phyloP scores from a whole-genome alignment of 306 rosid genomes.

The Abrus pulchellus region DNA sequence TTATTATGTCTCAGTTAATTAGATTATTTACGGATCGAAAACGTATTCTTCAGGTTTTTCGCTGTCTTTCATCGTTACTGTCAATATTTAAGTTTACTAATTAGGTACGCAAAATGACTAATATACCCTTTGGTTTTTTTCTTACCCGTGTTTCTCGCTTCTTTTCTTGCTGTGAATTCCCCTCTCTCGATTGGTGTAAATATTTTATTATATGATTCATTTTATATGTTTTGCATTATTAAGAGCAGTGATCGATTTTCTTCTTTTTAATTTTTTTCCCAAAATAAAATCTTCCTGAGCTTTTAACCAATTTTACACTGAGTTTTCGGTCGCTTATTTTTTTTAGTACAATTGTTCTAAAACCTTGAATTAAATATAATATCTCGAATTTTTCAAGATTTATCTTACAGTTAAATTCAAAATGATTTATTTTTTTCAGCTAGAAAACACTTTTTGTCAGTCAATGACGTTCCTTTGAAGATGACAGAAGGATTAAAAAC shows the following conservation, averaged over 20 bases:
- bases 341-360: background rate
- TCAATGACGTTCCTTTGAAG: background rate
- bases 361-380: background rate
- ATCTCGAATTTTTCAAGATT: too few relatives aligned
- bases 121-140: conserved; percentile 47
- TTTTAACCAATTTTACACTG: background rate
- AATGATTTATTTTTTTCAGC: background rate
- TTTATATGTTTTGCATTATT: background rate
- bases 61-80: conserved; percentile 56
- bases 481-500: background rate
- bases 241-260: background rate
- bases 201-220: background rate
- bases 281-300: background rate
- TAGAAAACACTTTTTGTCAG: background rate
- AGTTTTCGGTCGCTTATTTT: background rate
- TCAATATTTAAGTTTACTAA: conserved; percentile 37
- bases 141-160: background rate
- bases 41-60: conserved; percentile 50
- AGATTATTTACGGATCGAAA: conserved; percentile 34
- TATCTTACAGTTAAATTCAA: too few relatives aligned
- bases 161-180: background rate
- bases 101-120: conserved; percentile 39
- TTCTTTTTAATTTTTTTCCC: too few relatives aligned
- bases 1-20: conserved; percentile 28
- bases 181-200: too few relatives aligned